phyloP scores from a whole-genome alignment of 305 asterid species.

The Solanum hybrid region DNA sequence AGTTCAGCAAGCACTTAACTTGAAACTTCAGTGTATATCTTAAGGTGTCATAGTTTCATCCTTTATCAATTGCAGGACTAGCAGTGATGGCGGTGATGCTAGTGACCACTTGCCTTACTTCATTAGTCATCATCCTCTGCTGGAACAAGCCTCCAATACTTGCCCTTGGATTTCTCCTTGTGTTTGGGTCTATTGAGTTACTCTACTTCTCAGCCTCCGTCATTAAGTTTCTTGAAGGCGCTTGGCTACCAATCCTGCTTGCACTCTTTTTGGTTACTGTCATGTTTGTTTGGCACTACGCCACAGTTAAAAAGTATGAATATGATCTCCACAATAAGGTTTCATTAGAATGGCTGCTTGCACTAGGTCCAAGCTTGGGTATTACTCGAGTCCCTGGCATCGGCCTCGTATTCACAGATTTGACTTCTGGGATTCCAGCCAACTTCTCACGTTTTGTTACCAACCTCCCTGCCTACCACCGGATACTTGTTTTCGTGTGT shows the following conservation, averaged over 20 bases:
- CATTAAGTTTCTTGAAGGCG: constrained; percentile 89
- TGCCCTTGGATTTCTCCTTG: constrained; percentile 66
- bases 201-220: constrained; percentile 90
- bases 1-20: neutral
- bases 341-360: constrained; percentile 81
- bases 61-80: constrained; percentile 43
- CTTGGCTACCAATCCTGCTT: constrained; percentile 96
- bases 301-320: constrained; percentile 73
- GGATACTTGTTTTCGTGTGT: constrained; percentile 74
- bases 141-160: constrained; percentile 86
- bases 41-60: neutral
- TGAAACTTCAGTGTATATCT: neutral
- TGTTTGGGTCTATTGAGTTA: constrained; percentile 80
- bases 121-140: constrained; percentile 81
- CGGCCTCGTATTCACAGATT: constrained; percentile 84
- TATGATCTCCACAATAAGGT: constrained; percentile 94
- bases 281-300: constrained; percentile 96
- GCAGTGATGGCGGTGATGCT: constrained; percentile 97
- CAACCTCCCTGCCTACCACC: constrained; percentile 95
- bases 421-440: constrained; percentile 92
- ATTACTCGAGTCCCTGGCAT: constrained; percentile 91
- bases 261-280: constrained; percentile 85
- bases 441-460: constrained; percentile 91
- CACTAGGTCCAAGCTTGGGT: constrained; percentile 91
- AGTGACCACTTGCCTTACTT: constrained; percentile 93